Base-by-base conservation (phyloP, 2,329 filamentous ascomycete genomes). In the Exophiala dermatitidis region DNA sequence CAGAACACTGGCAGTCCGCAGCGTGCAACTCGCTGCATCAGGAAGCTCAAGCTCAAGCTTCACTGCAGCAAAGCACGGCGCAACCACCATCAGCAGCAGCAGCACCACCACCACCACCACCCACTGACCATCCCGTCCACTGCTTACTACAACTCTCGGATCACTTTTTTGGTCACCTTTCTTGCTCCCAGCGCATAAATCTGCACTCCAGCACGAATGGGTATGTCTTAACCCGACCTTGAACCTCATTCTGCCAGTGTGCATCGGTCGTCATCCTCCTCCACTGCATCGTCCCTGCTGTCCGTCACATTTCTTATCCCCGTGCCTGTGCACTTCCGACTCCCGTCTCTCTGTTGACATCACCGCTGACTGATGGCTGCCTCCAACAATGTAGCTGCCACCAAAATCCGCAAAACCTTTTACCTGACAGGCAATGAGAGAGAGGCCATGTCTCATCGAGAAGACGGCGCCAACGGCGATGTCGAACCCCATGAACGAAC, bases 401-500 rank as follows among this genome's bases (percentile, higher is more conserved):
- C 33, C 46, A 57, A 46, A 31, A 50, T 60, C 32, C 56, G 58
- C 33, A 54, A 52, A 45, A 34, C 52, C 28, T 60, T 60, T 32
- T 32, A 42, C 10, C 32, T 44, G 47, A 57, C 58, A 19, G 53
- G 38, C 10, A 52, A n/a, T 31, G 32, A 48, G 19, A 46, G 45
- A 12, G 30, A 45, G 29, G 46, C n/a, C 44, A 59, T 59, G 56
- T 50, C 56, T 50, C 34, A 51, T 43, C 5, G 12, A 41, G 48
- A 59, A 7, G 47, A 42, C 46, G 66, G 64, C 30, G 60, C 60
- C 53, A 71, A 70, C 60, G 67, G 67, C 53, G 63, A 61, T 9
- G 46, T 61, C 1, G 61, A 67, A 48, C 59, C 67, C 9, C 62
- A 60, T 53, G 71, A 73, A 61, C 67, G 60, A n/a, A 66, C 68